These are phyloP conservation scores for Citrus sinensis DNA, from an alignment of 345 rosid genomes.

Conservation along the genomic window DNA sequence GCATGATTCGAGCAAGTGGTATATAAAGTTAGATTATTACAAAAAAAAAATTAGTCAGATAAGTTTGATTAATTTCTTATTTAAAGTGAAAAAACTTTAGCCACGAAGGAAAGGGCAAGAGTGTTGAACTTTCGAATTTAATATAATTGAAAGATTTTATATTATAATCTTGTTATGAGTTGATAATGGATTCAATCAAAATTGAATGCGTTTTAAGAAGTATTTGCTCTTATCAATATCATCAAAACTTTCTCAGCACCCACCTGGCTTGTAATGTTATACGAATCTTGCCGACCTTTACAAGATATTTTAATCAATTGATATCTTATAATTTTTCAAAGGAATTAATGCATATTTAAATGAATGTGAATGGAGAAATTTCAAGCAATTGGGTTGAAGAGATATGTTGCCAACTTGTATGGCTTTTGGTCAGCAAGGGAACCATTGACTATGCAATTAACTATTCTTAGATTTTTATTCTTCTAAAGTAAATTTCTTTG, in stretches of 20 bases:
- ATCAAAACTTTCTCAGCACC: constrained; percentile 1
- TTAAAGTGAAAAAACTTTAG: constrained; percentile 7
- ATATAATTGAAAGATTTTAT: too few relatives aligned
- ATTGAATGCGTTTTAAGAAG: background rate
- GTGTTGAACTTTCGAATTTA: background rate
- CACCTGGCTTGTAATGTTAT: background rate
- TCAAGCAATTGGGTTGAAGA: background rate
- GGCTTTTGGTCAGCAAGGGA: background rate
- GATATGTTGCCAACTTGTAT: background rate
- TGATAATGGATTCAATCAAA: background rate
- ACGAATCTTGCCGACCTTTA: constrained; percentile 1
- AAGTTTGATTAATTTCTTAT: background rate
- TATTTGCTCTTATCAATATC: background rate
- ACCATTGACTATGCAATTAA: constrained; percentile 1
- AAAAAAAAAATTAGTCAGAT: background rate
- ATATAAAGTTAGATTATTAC: background rate
- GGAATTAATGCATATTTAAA: background rate
- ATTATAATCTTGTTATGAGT: too few relatives aligned
- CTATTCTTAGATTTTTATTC: background rate
- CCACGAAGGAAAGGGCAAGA: constrained; percentile 7
- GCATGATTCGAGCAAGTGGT: background rate
- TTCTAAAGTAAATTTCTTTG: background rate
- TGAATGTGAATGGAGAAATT: background rate
- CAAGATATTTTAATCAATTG: background rate
- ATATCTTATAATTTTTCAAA: background rate